phyloP scores from a whole-genome alignment of 1,139 yeast genomes.

The Meyerozyma guilliermondii region DNA sequence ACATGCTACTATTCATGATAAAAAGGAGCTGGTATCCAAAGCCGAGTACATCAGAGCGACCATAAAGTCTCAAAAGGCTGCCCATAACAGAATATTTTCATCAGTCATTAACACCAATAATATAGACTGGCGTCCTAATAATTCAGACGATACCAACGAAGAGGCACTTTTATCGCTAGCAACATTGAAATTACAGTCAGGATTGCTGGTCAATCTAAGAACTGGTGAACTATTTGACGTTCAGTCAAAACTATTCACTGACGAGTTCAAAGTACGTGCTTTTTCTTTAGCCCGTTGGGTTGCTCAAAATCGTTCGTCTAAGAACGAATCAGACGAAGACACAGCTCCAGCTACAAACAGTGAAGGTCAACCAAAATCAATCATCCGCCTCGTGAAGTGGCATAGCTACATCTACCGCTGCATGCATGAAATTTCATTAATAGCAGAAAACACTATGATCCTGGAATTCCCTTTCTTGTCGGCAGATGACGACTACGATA shows the following conservation, averaged over 20 bases:
- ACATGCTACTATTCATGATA: constrained; percentile 11
- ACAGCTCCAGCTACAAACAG: background rate
- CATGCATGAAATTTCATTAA: constrained; percentile 22
- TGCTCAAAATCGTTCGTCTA: background rate
- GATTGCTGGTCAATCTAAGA: constrained; percentile 15
- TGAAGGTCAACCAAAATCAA: background rate
- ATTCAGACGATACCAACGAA: constrained; percentile 4
- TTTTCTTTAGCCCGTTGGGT: background rate
- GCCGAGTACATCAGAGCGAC: constrained; percentile 21
- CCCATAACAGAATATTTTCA: constrained; percentile 17
- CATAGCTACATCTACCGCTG: constrained; percentile 13
- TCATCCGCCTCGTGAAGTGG: constrained; percentile 4
- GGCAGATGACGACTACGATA: constrained; percentile 19
- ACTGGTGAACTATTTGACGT: constrained; percentile 19
- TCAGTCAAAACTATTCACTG: constrained; percentile 19
- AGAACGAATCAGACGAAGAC: background rate
- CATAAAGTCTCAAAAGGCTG: constrained; percentile 18
- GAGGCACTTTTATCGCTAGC: constrained; percentile 15
- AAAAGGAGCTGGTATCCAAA: constrained; percentile 10
- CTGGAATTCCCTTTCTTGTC: constrained; percentile 35
- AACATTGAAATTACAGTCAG: constrained; percentile 19
- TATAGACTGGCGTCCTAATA: constrained; percentile 3
- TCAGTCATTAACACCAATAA: background rate
- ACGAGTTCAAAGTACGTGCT: constrained; percentile 17
- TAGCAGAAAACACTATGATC: constrained; percentile 26